A percentile compares a stretch with the other conserved stretches of the same genome.
phyloP scores from a whole-genome alignment of 192 early-diverging fungal species.

The Tieghemiomyces parasiticus region DNA sequence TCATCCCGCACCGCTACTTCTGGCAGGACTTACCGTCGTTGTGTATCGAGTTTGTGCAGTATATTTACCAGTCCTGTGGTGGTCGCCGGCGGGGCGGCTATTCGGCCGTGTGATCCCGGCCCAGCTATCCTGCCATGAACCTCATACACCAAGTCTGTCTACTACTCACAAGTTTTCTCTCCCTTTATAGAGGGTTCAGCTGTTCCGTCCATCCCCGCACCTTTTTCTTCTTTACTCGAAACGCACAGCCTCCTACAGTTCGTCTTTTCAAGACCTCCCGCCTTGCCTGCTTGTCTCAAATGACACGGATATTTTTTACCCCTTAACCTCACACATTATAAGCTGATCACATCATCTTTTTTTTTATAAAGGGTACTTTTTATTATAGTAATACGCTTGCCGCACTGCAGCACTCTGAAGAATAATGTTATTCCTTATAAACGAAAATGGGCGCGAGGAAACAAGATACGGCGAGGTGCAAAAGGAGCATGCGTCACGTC shows the following conservation, averaged over 20 bases:
- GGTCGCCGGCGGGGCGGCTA: conserved; percentile 27
- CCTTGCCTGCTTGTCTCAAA: background rate
- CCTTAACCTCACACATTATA: too few relatives aligned
- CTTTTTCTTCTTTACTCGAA: background rate
- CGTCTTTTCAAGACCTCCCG: background rate
- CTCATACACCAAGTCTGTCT: background rate
- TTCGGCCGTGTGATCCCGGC: conserved; percentile 19
- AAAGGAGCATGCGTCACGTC: too few relatives aligned
- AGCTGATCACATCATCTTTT: too few relatives aligned
- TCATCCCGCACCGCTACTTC: conserved; percentile 22
- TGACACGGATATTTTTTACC: too few relatives aligned
- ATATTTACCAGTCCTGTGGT: conserved; percentile 22
- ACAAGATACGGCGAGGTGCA: too few relatives aligned
- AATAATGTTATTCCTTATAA: conserved; percentile 7
- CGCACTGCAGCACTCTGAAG: too few relatives aligned
- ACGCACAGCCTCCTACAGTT: too few relatives aligned
- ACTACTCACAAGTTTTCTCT: background rate
- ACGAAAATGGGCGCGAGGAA: background rate
- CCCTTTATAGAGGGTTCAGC: background rate
- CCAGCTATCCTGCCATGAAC: conserved; percentile 1
- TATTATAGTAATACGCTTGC: too few relatives aligned
- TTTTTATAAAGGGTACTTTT: too few relatives aligned
- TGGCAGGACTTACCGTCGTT: conserved; percentile 11
- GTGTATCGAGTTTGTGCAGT: conserved; percentile 24
- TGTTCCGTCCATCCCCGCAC: background rate